Evolutionary conservation across 345 rosid genomes (phyloP).

Genomic region (Eucalyptus marginata): DNA sequence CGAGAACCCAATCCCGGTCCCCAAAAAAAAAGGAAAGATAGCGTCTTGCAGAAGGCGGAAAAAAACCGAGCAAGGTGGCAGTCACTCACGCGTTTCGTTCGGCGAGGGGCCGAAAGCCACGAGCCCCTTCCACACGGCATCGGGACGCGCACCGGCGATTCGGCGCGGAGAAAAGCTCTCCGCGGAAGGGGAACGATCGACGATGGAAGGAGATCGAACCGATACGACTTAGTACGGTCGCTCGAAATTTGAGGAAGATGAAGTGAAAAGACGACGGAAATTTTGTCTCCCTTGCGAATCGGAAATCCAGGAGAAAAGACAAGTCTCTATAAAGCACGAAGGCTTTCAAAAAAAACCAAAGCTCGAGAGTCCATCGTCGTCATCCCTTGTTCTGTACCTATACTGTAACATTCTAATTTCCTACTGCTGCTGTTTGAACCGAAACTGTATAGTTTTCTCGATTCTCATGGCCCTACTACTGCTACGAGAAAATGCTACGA

Average conservation of each 20-base stretch:
- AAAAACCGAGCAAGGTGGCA: neutral
- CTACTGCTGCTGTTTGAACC: neutral
- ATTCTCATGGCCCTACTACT: neutral
- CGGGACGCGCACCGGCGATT: neutral
- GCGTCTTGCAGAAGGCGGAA: neutral
- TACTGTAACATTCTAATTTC: neutral
- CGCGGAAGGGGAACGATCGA: neutral
- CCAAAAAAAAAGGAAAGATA: fast-evolving
- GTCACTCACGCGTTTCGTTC: neutral
- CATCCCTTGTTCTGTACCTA: neutral
- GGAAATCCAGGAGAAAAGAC: neutral
- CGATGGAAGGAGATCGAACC: neutral
- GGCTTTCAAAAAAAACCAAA: neutral
- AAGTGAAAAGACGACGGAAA: neutral
- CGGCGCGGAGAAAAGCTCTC: fast-evolving
- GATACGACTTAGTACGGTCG: neutral
- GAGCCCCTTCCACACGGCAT: neutral
- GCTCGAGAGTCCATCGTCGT: neutral
- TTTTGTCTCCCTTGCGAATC: neutral
- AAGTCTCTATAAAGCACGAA: neutral
- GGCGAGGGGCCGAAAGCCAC: neutral
- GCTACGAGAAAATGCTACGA: neutral
- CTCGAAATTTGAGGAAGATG: neutral
- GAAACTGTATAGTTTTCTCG: neutral
- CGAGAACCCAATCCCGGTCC: neutral